Conservation (phyloP, 2,329 filamentous ascomycete genomes). For the Exophiala calicioides region DNA sequence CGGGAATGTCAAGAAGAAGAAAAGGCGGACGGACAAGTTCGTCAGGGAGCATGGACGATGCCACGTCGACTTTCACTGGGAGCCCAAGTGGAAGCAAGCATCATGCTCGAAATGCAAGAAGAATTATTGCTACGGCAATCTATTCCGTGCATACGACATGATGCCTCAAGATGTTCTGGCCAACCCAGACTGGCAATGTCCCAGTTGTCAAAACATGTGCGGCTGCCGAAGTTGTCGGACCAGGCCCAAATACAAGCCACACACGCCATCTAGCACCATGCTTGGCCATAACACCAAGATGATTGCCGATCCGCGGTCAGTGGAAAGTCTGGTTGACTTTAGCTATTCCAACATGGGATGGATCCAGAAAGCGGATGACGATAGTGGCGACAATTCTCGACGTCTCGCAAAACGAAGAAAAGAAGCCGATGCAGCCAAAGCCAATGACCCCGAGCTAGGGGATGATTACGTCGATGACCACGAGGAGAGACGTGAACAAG, state of each 20-base stretch:
- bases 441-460: conserved; percentile 47
- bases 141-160: conserved; percentile 89
- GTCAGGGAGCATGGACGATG: conserved; percentile 60
- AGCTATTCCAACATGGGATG: conserved; percentile 83
- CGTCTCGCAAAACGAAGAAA: conserved; percentile 51
- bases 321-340: conserved; percentile 90
- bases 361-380: conserved; percentile 64
- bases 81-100: conserved; percentile 82
- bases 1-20: conserved; percentile 62
- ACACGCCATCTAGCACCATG: conserved; percentile 81
- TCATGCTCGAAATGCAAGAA: conserved; percentile 74
- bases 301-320: conserved; percentile 85
- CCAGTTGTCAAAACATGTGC: conserved; percentile 81
- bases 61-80: conserved; percentile 79
- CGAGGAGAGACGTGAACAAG: conserved; percentile 7
- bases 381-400: conserved; percentile 46
- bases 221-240: conserved; percentile 80
- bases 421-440: conserved; percentile 56
- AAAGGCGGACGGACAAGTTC: conserved; percentile 61
- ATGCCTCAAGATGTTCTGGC: conserved; percentile 83
- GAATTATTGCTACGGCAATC: conserved; percentile 87
- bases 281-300: conserved; percentile 89
- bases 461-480: conserved; percentile 49
- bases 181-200: conserved; percentile 81
- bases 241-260: conserved; percentile 68